Evolutionary conservation across 1,284 basidiomycete genomes (phyloP), one percentile per base, ranked within the genome.

Genomic region (Sphagnurus paluster): DNA sequence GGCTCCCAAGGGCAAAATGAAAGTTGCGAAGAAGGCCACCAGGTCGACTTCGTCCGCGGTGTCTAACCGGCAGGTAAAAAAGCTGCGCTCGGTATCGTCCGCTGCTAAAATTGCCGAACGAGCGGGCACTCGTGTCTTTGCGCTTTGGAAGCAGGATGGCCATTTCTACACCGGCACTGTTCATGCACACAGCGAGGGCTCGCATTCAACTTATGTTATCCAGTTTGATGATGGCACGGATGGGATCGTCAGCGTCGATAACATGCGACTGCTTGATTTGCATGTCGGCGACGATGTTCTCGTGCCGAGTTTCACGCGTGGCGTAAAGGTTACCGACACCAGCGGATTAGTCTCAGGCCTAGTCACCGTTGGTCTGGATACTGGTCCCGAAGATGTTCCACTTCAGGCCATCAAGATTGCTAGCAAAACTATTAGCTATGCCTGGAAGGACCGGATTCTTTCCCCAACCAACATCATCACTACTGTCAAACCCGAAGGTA

Each of bases 141-240:
- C 83, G 1, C 58, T 82, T 8, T 88, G 84, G 83, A 77, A 71
- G 51, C 60, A 64, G 36, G 77, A 82, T 46, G 75, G 72, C 1
- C 70, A 76, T 50, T 90, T 76, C 62, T 89, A 84, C 56, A 59
- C 81, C 4, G 87, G 84, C 8, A 68, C 66, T 20, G 69, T 87
- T 5, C 55, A 79, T 48, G 67, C 72, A 2, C 47, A 59, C 16
- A 42, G 54, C 13, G 56, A 55, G 11, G 51, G 54, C 8, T 53
- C 56, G 1, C 61, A 59, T 19, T n/a, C n/a, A n/a, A n/a, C n/a
- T n/a, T 84, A 77, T 57, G 45, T 55, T 13, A 60, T 90, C 52
- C 66, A 69, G 21, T 90, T 87, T 58, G 84, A 87, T 53, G 87
- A 89, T 56, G 65, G 59, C 2, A 72, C 71, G 1, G 59, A 69